Evolutionary conservation across 805 yeast species (phyloP).

Genomic region (Ascoidea asiatica): DNA sequence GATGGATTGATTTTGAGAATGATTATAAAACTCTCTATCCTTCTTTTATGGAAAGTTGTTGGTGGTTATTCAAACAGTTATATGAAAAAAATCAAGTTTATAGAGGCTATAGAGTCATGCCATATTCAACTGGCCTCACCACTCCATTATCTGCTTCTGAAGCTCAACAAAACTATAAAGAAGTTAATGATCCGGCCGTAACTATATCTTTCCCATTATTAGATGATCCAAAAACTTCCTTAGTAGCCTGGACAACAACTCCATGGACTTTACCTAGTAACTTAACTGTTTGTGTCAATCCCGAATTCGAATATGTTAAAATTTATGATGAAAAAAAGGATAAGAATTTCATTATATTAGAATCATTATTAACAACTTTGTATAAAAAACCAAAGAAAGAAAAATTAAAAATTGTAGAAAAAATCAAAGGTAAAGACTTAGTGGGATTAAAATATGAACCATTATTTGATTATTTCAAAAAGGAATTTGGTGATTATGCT

Average conservation of each 20-base stretch:
- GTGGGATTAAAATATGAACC: conserved; percentile 76
- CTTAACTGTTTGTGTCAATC: conserved; percentile 83
- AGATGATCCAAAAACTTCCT: conserved; percentile 67
- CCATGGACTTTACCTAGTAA: conserved; percentile 99
- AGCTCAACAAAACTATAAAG: conserved; percentile 97
- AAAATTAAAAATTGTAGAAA: conserved; percentile 71
- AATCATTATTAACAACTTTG: conserved; percentile 64
- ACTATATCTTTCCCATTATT: conserved; percentile 77
- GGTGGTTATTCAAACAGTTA: conserved; percentile 97
- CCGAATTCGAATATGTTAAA: conserved; percentile 82
- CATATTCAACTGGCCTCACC: conserved; percentile 94
- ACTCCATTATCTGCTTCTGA: conserved; percentile 96
- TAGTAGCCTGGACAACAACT: conserved; percentile 98
- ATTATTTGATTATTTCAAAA: conserved; percentile 67
- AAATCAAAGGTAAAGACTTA: conserved; percentile 65
- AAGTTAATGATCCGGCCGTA: conserved; percentile 93
- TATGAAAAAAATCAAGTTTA: conserved; percentile 80
- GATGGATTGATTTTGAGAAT: conserved; percentile 99
- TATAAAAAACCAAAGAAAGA: conserved; percentile 94
- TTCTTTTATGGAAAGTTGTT: conserved; percentile 91
- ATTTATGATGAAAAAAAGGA: conserved; percentile 81
- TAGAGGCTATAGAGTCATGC: conserved; percentile 96
- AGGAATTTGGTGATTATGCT: conserved; percentile 60
- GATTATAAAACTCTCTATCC: conserved; percentile 97
- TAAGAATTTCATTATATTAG: conserved; percentile 71